These are phyloP conservation scores for Pseudoneurospora amorphoporcata DNA, from an alignment of 495 filamentous ascomycete species.

Conservation along the genomic window DNA sequence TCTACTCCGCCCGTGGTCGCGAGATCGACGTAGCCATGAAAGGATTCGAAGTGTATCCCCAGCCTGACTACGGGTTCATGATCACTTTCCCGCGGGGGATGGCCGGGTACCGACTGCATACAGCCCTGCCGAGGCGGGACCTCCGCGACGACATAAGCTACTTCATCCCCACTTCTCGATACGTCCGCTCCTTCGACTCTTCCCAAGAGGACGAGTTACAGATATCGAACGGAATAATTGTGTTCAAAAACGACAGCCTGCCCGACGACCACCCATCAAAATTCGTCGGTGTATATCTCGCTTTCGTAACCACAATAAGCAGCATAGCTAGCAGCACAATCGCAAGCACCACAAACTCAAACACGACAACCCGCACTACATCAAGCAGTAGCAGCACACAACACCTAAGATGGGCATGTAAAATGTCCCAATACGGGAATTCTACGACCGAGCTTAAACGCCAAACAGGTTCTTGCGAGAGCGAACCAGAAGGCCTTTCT, in stretches of 20 bases:
- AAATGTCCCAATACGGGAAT: background rate
- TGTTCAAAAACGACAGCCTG: background rate
- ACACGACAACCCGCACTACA: background rate
- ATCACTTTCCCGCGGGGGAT: conserved; percentile 15
- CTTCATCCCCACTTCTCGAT: conserved; percentile 7
- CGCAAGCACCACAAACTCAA: background rate
- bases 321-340: background rate
- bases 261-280: background rate
- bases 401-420: background rate
- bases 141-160: conserved; percentile 11
- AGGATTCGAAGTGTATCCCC: conserved; percentile 7
- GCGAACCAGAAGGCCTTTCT: background rate
- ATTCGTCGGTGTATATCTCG: background rate
- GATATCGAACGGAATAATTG: background rate
- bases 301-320: background rate
- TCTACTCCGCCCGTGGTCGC: conserved; percentile 15
- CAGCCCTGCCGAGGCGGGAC: conserved; percentile 2
- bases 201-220: background rate
- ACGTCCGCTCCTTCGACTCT: background rate
- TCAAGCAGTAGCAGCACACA: background rate
- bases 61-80: conserved; percentile 10
- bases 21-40: conserved; percentile 19
- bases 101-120: conserved; percentile 4
- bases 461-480: background rate
- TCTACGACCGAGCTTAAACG: background rate